A percentile compares a stretch with the other conserved stretches of the same genome.
phyloP scores from a whole-genome alignment of 768 basidiomycete species.

The Asterophora lycoperdoides region DNA sequence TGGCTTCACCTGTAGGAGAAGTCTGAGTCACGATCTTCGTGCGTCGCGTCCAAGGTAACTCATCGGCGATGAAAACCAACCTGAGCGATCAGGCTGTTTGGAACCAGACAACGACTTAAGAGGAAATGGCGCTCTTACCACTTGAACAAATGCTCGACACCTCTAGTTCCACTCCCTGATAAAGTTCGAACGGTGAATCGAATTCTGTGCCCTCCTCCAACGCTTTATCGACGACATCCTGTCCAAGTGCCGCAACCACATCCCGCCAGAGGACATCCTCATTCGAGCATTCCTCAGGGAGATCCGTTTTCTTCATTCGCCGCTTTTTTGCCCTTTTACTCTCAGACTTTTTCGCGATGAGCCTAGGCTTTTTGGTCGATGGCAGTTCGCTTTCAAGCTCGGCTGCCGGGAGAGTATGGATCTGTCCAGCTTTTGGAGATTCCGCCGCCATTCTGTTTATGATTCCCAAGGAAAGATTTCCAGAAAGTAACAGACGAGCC shows the following conservation, averaged over 20 bases:
- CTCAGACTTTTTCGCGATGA: slow-evolving; percentile 21
- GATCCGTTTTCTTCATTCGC: slow-evolving; percentile 34
- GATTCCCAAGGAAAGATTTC: neutral
- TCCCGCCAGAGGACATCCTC: slow-evolving; percentile 78
- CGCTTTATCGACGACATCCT: slow-evolving; percentile 47
- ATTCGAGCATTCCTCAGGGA: slow-evolving; percentile 61
- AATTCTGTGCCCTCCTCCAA: slow-evolving; percentile 47
- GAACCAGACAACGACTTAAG: neutral
- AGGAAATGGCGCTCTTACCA: slow-evolving; percentile 36
- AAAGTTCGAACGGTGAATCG: slow-evolving; percentile 54
- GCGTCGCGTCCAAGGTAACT: no score
- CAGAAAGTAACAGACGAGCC: neutral
- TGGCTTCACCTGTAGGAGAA: slow-evolving; percentile 52
- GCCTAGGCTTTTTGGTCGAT: slow-evolving; percentile 26
- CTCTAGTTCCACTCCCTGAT: slow-evolving; percentile 62
- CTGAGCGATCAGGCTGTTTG: neutral
- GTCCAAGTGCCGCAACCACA: slow-evolving; percentile 61
- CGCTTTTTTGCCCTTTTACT: slow-evolving; percentile 24
- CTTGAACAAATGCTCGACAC: slow-evolving; percentile 61
- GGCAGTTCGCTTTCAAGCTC: slow-evolving; percentile 21
- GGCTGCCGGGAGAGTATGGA: slow-evolving; percentile 16
- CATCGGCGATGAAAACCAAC: neutral
- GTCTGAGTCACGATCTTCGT: slow-evolving; percentile 4
- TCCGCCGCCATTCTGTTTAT: slow-evolving; percentile 10
- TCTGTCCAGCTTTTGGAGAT: slow-evolving; percentile 17